A percentile compares a stretch with the other conserved stretches of the same genome.
phyloP scores from a whole-genome alignment of 73 alveolate genomes.

The Stentor roeselii region DNA sequence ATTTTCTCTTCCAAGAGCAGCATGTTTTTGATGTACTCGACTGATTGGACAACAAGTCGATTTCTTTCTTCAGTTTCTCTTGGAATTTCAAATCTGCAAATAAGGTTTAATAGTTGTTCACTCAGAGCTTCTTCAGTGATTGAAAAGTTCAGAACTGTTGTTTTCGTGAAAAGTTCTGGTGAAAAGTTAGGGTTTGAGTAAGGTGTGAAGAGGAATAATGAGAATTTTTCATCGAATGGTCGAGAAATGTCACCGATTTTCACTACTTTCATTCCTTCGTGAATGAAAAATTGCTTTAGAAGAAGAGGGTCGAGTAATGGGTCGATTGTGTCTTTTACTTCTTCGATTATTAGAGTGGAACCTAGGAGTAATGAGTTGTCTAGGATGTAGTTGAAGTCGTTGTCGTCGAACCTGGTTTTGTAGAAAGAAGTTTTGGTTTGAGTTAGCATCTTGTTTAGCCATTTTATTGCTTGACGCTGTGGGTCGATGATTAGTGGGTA shows the following conservation, averaged over 20 bases:
- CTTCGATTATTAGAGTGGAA: constrained; percentile 73
- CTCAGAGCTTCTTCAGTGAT: constrained; percentile 95
- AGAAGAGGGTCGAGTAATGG: constrained; percentile 90
- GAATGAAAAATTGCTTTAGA: constrained; percentile 57
- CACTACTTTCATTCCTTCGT: constrained; percentile 66
- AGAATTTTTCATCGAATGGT: constrained; percentile 83
- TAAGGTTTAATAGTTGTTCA: constrained; percentile 93
- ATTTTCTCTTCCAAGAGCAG: constrained; percentile 92
- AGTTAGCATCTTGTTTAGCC: constrained; percentile 67
- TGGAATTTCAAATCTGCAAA: constrained; percentile 90
- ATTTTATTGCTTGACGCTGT: constrained; percentile 89
- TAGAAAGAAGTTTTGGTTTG: constrained; percentile 32
- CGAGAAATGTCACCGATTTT: constrained; percentile 76
- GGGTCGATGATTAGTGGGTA: constrained; percentile 96
- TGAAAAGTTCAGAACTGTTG: constrained; percentile 92
- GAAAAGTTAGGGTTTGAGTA: constrained; percentile 95
- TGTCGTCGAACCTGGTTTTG: constrained; percentile 31
- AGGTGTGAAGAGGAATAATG: constrained; percentile 87
- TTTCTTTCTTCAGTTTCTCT: constrained; percentile 83
- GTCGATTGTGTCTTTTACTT: constrained; percentile 86
- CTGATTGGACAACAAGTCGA: constrained; percentile 69
- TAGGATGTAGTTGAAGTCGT: constrained; percentile 64
- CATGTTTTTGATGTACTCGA: constrained; percentile 79
- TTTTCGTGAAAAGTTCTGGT: constrained; percentile 93
- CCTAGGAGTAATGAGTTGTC: constrained; percentile 80